Percentiles rank a stretch among this genome's conserved stretches.
Evolutionary conservation across 2,329 filamentous ascomycete genomes (phyloP).

Genomic region (Fusarium sp.): DNA sequence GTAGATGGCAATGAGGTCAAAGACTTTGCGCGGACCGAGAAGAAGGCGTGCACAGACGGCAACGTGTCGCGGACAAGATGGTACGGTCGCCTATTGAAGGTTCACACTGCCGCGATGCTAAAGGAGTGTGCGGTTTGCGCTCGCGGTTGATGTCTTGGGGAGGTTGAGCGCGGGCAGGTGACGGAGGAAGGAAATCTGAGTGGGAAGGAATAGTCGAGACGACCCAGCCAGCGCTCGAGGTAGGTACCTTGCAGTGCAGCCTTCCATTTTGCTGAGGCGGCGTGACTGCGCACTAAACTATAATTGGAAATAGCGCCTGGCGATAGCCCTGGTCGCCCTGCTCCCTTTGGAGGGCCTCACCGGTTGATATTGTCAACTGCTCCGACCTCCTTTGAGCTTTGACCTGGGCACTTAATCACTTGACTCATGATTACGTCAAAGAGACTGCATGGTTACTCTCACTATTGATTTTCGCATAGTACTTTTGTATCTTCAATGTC

Average conservation of each 20-base stretch:
- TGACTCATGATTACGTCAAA: constrained; percentile 7
- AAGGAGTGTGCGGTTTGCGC: constrained; percentile 21
- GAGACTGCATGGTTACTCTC: not conserved
- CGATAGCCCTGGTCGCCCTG: constrained; percentile 36
- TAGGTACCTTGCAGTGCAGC: constrained; percentile 34
- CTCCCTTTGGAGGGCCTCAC: not conserved
- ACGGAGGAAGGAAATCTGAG: constrained; percentile 35
- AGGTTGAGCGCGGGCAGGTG: constrained; percentile 27
- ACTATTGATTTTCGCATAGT: not conserved
- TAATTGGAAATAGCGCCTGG: constrained; percentile 7
- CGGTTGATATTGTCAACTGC: not conserved
- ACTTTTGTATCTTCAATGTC: not conserved
- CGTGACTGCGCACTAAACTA: constrained; percentile 39
- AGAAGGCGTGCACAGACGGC: constrained; percentile 12
- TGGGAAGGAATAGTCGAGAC: constrained; percentile 37
- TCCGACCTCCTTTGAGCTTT: constrained; percentile 1
- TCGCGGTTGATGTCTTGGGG: constrained; percentile 31
- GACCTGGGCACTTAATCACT: constrained; percentile 1
- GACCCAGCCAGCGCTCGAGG: constrained; percentile 29
- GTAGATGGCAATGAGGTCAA: constrained; percentile 15
- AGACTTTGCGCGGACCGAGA: constrained; percentile 33
- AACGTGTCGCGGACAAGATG: constrained; percentile 35
- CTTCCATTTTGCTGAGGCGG: constrained; percentile 25
- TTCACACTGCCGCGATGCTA: constrained; percentile 24
- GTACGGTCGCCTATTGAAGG: constrained; percentile 22